Evolutionary conservation across 2,329 filamentous ascomycete genomes (phyloP), one percentile per base, ranked within the genome.

Genomic region (Botryotinia globosa): DNA sequence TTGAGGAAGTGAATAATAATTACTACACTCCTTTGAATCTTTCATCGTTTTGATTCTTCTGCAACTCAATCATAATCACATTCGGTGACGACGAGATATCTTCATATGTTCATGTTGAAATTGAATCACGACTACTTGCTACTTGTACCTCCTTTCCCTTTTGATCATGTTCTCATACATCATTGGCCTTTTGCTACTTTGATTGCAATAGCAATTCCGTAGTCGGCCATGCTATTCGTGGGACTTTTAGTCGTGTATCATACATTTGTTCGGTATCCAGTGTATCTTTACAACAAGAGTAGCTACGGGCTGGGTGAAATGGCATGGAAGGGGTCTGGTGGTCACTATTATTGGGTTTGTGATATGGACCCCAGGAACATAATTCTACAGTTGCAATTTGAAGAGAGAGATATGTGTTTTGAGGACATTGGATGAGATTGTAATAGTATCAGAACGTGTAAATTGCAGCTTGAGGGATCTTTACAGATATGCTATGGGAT

Each of bases 281-380:
- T 29, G 51, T 54, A 54, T 29, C 5, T 18, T 14, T 54, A 54
- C 6, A 54, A 7, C n/a, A 29, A 18, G 25, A 29, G 12, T 14
- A 54, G 12, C 14, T 29, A n/a, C 51, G n/a, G 14, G 6, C 51
- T 29, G 25, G 8, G 48, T n/a, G 10, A n/a, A 51, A 16, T 54
- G 14, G 1, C 51, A 18, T 29, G 6, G 25, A 29, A 8, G 14
- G 5, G 12, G 51, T 32, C 32, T 32, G 32, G 32, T 4, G 32
- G 32, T 29, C 25, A 29, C 12, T 54, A 29, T 8, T 54, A 14
- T 54, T 54, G 6, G 14, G 14, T 54, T 18, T 16, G 29, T 29
- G 1, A 29, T 5, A 54, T 39, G 0, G 12, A 39, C 1, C 25
- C 12, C 6, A 3, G 25, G 5, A 16, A 29, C 1, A 16, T 16